phyloP scores from a whole-genome alignment of 2,329 filamentous ascomycete genomes.

The Rugonectria rugulosa region DNA sequence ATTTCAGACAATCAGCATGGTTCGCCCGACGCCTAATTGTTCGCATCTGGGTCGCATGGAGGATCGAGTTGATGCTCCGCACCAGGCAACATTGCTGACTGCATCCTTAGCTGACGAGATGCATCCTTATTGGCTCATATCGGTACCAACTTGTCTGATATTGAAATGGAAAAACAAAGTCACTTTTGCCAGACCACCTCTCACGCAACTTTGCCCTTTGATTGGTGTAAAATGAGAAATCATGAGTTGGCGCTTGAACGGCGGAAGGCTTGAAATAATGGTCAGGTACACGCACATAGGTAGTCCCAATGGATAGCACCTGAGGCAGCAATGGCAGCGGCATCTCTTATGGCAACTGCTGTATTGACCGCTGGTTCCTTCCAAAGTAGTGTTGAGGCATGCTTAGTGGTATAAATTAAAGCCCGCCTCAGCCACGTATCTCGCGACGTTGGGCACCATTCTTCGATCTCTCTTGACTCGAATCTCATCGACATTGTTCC shows the following conservation, averaged over 20 bases:
- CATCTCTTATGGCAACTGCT: not conserved
- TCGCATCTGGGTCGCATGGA: slow-evolving; percentile 19
- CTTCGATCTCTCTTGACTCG: not conserved
- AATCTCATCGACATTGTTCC: not conserved
- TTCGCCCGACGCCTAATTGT: slow-evolving; percentile 26
- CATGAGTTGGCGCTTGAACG: too few relatives aligned
- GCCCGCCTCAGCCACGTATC: not conserved
- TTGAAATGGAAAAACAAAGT: not conserved
- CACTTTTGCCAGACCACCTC: not conserved
- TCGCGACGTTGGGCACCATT: not conserved
- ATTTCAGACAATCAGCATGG: slow-evolving; percentile 19
- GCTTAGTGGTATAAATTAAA: not conserved
- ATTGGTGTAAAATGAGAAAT: slow-evolving; percentile 3
- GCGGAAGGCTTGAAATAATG: too few relatives aligned
- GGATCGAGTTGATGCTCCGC: slow-evolving; percentile 13
- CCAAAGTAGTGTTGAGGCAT: not conserved
- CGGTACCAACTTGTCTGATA: not conserved
- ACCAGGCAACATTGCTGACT: slow-evolving; percentile 5
- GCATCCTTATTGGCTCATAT: slow-evolving; percentile 10
- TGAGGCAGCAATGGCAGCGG: slow-evolving; percentile 4
- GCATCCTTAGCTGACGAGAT: not conserved
- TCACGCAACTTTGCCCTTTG: not conserved
- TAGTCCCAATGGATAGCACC: too few relatives aligned
- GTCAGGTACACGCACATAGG: too few relatives aligned
- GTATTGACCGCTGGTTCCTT: not conserved